Evolutionary conservation across 805 yeast genomes (phyloP).

Genomic region (Cyberlindnera suaveolens): DNA sequence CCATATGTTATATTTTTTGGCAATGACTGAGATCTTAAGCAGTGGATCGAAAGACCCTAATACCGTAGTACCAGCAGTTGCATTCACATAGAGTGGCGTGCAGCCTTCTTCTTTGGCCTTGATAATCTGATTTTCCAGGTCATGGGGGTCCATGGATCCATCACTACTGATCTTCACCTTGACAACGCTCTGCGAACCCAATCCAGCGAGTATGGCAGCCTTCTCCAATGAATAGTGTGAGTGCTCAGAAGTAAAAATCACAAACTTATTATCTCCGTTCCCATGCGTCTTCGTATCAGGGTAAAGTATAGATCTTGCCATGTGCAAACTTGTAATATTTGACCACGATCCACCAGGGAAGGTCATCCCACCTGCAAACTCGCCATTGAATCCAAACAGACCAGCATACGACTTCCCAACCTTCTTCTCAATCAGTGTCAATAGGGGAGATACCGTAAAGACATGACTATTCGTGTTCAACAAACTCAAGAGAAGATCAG

Average conservation of each 20-base stretch:
- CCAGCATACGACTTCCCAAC: slow-evolving; percentile 64
- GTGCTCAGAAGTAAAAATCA: slow-evolving; percentile 64
- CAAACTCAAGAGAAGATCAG: slow-evolving; percentile 61
- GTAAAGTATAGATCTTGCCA: slow-evolving; percentile 58
- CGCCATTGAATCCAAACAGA: slow-evolving; percentile 50
- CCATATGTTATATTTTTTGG: slow-evolving; percentile 57
- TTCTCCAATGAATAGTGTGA: slow-evolving; percentile 78
- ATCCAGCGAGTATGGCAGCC: slow-evolving; percentile 69
- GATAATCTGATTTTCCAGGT: slow-evolving; percentile 40
- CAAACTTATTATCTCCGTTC: slow-evolving; percentile 47
- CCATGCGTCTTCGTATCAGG: slow-evolving; percentile 70
- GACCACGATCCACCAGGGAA: slow-evolving; percentile 89
- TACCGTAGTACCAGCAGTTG: slow-evolving; percentile 87
- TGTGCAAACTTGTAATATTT: slow-evolving; percentile 70
- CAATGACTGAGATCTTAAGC: slow-evolving; percentile 44
- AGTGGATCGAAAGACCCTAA: slow-evolving; percentile 78
- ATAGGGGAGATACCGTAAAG: slow-evolving; percentile 76
- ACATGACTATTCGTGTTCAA: slow-evolving; percentile 84
- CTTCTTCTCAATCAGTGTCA: slow-evolving; percentile 67
- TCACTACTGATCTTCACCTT: slow-evolving; percentile 50
- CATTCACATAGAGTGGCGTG: slow-evolving; percentile 71
- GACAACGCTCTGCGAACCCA: slow-evolving; percentile 59
- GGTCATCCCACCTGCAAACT: slow-evolving; percentile 72
- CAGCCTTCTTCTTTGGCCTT: slow-evolving; percentile 44
- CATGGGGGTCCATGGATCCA: slow-evolving; percentile 50